Evolutionary conservation across 805 yeast genomes (phyloP).

Genomic region (Cyberlindnera misumaiensis): DNA sequence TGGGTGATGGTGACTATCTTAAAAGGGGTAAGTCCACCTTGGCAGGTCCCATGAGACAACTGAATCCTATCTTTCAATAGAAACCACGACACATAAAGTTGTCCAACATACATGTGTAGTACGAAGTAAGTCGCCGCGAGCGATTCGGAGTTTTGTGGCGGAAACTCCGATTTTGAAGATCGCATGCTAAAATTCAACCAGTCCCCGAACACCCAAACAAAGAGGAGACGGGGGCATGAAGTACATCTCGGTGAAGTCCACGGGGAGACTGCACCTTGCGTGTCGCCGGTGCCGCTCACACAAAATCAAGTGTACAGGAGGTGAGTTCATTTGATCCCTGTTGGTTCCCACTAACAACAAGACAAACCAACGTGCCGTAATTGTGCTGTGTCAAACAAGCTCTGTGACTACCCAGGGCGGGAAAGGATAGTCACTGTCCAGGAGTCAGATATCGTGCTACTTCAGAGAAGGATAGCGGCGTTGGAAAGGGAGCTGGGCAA

Average conservation of each 20-base stretch:
- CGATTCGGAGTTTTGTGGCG: too few species aligned
- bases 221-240: neutral
- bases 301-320: conserved; percentile 22
- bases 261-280: conserved; percentile 17
- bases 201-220: neutral
- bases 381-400: conserved; percentile 9
- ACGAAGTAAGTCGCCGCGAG: too few species aligned
- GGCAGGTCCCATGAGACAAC: conserved; percentile 17
- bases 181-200: neutral
- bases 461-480: conserved; percentile 11
- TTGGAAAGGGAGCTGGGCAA: conserved; percentile 6
- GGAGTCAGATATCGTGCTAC: conserved; percentile 18
- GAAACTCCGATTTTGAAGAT: too few species aligned
- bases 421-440: conserved; percentile 17
- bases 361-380: conserved; percentile 18
- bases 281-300: conserved; percentile 19
- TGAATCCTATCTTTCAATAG: conserved; percentile 22
- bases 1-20: conserved; percentile 22
- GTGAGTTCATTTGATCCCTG: conserved; percentile 4
- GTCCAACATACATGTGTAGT: too few species aligned
- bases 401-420: conserved; percentile 16
- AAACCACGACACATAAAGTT: too few species aligned
- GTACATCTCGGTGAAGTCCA: conserved; percentile 16
- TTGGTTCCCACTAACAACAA: neutral
- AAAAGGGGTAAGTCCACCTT: conserved; percentile 22